Evolutionary conservation across 257 asterid species (phyloP).

Genomic region (Lantana camara): DNA sequence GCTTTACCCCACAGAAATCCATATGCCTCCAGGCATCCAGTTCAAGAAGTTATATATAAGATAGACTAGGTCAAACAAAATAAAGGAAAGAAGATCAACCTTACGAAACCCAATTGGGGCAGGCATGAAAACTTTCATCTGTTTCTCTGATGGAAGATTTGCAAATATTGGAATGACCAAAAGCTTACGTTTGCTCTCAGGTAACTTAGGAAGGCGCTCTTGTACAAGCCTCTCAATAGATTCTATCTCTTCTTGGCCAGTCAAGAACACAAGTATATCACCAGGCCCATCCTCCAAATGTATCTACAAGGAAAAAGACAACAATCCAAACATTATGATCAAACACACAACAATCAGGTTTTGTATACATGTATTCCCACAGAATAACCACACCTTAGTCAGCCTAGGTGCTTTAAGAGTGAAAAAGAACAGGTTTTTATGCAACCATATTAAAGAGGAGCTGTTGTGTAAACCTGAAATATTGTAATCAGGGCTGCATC

Average conservation of each 20-base stretch:
- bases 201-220: conserved; percentile 71
- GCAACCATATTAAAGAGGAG: conserved; percentile 17
- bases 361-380: neutral
- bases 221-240: conserved; percentile 84
- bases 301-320: conserved; percentile 51
- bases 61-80: neutral
- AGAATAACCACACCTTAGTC: conserved; percentile 13
- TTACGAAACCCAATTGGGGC: conserved; percentile 84
- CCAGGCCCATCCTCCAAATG: conserved; percentile 91
- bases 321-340: neutral
- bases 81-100: conserved; percentile 49
- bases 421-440: conserved; percentile 27
- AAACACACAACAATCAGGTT: conserved; percentile 3
- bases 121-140: conserved; percentile 87
- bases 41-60: conserved; percentile 6
- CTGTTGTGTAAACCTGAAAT: conserved; percentile 66
- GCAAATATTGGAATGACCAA: conserved; percentile 78
- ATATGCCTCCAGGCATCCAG: neutral
- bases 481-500: conserved; percentile 92
- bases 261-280: conserved; percentile 91
- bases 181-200: conserved; percentile 74
- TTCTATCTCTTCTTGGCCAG: conserved; percentile 99
- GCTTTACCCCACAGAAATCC: conserved; percentile 9
- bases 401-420: neutral
- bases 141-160: conserved; percentile 95